Conservation (phyloP, 163 green algal genomes). For the Scenedesmus sp. region DNA sequence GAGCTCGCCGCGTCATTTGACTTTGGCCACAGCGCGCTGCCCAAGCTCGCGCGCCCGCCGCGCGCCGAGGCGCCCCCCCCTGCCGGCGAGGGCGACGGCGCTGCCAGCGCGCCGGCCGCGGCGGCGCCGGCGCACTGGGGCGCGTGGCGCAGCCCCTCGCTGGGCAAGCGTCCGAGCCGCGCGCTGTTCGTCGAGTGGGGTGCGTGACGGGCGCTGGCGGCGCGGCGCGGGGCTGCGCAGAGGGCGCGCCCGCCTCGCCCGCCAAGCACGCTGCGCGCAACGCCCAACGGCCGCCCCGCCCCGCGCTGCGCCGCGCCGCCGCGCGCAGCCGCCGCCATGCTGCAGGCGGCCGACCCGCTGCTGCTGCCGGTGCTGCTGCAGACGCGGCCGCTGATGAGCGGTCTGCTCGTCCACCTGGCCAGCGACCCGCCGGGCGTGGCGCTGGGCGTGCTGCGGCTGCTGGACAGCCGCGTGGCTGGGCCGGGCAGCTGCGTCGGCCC, state of each 20-base stretch:
- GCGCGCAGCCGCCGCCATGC: slow-evolving; percentile 36
- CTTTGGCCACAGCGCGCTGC: slow-evolving; percentile 34
- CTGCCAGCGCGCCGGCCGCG: neutral
- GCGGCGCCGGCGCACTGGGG: slow-evolving; percentile 8
- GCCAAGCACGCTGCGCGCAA: too few relatives aligned
- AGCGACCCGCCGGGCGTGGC: slow-evolving; percentile 47
- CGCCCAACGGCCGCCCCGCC: neutral
- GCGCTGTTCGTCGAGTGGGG: slow-evolving; percentile 48
- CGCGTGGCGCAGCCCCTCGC: neutral
- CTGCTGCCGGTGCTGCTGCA: slow-evolving; percentile 52
- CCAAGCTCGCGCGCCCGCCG: slow-evolving; percentile 33
- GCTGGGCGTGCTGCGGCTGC: slow-evolving; percentile 37
- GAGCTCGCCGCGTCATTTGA: slow-evolving; percentile 51
- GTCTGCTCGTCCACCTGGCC: slow-evolving; percentile 47
- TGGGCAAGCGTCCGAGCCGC: slow-evolving; percentile 39
- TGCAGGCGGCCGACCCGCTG: slow-evolving; percentile 43
- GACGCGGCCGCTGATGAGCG: slow-evolving; percentile 40
- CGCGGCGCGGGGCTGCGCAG: too few relatives aligned
- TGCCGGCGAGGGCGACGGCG: neutral
- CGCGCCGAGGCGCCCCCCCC: neutral
- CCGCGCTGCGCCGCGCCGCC: neutral
- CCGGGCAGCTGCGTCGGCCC: slow-evolving; percentile 23
- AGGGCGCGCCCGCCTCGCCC: too few relatives aligned
- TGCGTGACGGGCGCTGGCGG: neutral
- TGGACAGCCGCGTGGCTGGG: slow-evolving; percentile 36